Evolutionary conservation across 768 basidiomycete species (phyloP).

Genomic region (Tephrocybe sp.): DNA sequence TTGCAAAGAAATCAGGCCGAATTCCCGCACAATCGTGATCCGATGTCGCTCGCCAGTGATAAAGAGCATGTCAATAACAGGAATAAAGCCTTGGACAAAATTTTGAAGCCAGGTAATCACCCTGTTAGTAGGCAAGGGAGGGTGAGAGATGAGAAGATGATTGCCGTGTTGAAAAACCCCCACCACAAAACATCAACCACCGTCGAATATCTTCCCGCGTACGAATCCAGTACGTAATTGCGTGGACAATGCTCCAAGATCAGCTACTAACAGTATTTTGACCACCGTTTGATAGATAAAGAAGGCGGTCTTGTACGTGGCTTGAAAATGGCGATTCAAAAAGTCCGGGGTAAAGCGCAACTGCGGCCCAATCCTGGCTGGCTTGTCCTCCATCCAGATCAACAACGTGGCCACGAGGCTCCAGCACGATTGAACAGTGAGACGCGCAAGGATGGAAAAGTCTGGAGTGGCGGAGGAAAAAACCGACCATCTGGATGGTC

Average conservation of each 20-base stretch:
- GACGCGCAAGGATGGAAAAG: neutral
- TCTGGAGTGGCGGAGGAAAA: neutral
- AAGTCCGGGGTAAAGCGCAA: slow-evolving; percentile 2
- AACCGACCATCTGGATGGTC: too few species aligned
- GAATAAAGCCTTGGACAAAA: neutral
- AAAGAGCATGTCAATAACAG: neutral
- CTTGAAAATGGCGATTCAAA: neutral
- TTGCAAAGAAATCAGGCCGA: slow-evolving; percentile 2
- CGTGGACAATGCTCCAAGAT: neutral
- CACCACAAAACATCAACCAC: slow-evolving; percentile 4
- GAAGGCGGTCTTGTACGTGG: neutral
- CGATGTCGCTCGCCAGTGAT: neutral
- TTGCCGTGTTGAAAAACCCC: neutral
- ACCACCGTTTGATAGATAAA: neutral
- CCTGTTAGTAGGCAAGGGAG: too few species aligned
- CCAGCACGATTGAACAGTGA: slow-evolving; percentile 5
- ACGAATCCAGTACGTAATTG: neutral
- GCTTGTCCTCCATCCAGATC: slow-evolving; percentile 11
- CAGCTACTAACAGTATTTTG: neutral
- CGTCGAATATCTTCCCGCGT: neutral
- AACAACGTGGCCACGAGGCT: slow-evolving; percentile 15
- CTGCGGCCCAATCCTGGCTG: slow-evolving; percentile 13
- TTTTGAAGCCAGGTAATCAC: too few species aligned
- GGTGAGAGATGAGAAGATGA: slow-evolving; percentile 2
- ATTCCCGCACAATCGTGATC: slow-evolving; percentile 1